A percentile compares a stretch with the other conserved stretches of the same genome.
These are phyloP conservation scores for Hippophae gyantsensis DNA, from an alignment of 306 rosid species.

Conservation along the genomic window DNA sequence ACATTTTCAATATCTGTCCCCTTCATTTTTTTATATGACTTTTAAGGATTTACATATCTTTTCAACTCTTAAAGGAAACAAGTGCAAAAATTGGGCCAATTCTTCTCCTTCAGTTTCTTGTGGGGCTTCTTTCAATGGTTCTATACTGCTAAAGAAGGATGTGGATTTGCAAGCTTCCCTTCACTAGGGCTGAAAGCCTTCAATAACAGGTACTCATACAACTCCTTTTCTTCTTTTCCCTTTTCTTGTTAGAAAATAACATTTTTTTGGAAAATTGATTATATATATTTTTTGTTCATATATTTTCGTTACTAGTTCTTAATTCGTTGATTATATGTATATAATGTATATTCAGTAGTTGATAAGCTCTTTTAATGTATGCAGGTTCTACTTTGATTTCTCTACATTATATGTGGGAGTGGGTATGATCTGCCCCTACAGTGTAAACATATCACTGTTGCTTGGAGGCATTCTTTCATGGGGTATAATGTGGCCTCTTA, in stretches of 20 bases:
- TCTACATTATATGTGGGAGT: constrained; percentile 41
- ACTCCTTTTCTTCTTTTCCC: not conserved
- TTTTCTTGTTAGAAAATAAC: not conserved
- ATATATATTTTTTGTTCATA: too few species aligned
- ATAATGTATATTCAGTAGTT: not conserved
- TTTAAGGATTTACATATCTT: too few species aligned
- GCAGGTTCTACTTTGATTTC: constrained; percentile 42
- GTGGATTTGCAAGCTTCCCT: constrained; percentile 36
- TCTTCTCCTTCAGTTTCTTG: constrained; percentile 40
- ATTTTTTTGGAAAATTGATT: not conserved
- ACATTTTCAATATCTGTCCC: not conserved
- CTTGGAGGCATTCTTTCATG: constrained; percentile 43
- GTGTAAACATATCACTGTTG: constrained; percentile 33
- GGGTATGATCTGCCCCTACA: constrained; percentile 45
- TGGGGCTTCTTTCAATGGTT: constrained; percentile 53
- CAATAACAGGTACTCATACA: constrained; percentile 12
- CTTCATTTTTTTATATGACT: not conserved
- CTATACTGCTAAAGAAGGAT: constrained; percentile 22
- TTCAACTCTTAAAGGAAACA: constrained; percentile 28
- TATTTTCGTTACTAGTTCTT: too few species aligned
- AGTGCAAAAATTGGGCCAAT: constrained; percentile 29
- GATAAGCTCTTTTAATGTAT: not conserved
- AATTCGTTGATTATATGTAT: too few species aligned
- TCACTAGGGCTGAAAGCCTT: constrained; percentile 35
- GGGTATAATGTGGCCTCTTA: constrained; percentile 51